Evolutionary conservation across 2,329 filamentous ascomycete species (phyloP).

Genomic region (Seiridium cupressi): DNA sequence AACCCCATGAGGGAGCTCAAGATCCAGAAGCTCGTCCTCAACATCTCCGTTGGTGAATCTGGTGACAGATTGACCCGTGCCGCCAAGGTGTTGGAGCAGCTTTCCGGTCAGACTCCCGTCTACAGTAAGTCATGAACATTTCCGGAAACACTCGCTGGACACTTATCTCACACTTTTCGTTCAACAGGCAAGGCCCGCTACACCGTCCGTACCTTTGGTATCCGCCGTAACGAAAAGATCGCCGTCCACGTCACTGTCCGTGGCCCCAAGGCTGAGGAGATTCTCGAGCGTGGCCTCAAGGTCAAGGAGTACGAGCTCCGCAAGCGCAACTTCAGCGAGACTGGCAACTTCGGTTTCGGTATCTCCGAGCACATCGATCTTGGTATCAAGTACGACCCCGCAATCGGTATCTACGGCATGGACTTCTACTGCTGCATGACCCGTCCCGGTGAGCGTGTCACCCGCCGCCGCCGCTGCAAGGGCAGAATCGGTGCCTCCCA

Average conservation of each 20-base stretch:
- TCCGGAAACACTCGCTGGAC: background rate
- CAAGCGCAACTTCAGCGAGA: conserved; percentile 99
- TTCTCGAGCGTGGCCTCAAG: conserved; percentile 99
- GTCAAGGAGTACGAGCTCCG: conserved; percentile 99
- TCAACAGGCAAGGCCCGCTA: conserved; percentile 93
- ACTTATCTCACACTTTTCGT: background rate
- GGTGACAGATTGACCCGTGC: conserved; percentile 99
- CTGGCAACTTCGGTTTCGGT: conserved; percentile 99
- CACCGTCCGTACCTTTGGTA: conserved; percentile 99
- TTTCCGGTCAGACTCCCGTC: conserved; percentile 98
- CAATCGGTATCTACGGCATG: conserved; percentile 99
- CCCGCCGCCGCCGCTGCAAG: conserved; percentile 90
- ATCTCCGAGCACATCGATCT: conserved; percentile 99
- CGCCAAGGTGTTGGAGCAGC: conserved; percentile 99
- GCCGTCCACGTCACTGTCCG: conserved; percentile 99
- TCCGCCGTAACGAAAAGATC: conserved; percentile 99
- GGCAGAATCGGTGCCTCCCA: conserved; percentile 82
- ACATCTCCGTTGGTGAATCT: conserved; percentile 97
- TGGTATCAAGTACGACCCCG: conserved; percentile 99
- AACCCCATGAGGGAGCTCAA: conserved; percentile 99
- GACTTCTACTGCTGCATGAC: conserved; percentile 99
- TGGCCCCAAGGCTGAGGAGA: conserved; percentile 98
- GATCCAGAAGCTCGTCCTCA: conserved; percentile 69
- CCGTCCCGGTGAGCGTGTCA: conserved; percentile 96
- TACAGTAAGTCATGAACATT: conserved; percentile 70